Base-by-base conservation (phyloP, 805 yeast genomes). In the Kluyveromyces lactis region DNA sequence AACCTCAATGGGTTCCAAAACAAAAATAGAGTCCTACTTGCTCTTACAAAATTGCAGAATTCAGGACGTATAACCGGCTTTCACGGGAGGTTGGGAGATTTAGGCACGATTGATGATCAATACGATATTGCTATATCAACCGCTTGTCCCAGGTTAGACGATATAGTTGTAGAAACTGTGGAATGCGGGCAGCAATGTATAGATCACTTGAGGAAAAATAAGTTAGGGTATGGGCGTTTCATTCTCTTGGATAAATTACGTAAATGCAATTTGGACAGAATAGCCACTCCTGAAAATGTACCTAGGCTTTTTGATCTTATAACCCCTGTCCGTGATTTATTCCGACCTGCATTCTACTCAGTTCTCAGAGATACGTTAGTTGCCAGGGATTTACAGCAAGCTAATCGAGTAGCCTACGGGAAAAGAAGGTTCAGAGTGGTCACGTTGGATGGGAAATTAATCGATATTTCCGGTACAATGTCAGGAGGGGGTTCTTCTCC, bases 111-210 rank as follows among this genome's bases (percentile, higher is more conserved):
- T 46, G 95, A 86, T 56, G 85, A 82, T 47, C 73, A 75, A 51
- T 92, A 83, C 57, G 97, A 94, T 61, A 75, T 87, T 38, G 98
- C 98, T 0, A 77, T 92, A 7, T 87, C 97, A 0, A 92, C 97
- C 0, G 97, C 96, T 0, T 86, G 92, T 48, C 87, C 95, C 1
- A 79, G 89, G 7, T 67, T 92, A 42, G 95, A 90, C 56, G 90
- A 94, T 45, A 78, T 87, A 71, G 97, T 92, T 13, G 97, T 92
- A 2, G 97, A 87, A 35, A 72, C 75, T 3, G 77, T 79, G 2
- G 76, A 73, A 39, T 75, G 78, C 38, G 94, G 86, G 4, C 82
- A 79, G 48, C 75, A 71, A 41, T 83, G 94, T 56, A 82, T 92
- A 40, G 90, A 85, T 31, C 80, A 85, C 52, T 70, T 92, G 54